phyloP scores from a whole-genome alignment of 805 yeast genomes.

The Wickerhamomyces pijperi region DNA sequence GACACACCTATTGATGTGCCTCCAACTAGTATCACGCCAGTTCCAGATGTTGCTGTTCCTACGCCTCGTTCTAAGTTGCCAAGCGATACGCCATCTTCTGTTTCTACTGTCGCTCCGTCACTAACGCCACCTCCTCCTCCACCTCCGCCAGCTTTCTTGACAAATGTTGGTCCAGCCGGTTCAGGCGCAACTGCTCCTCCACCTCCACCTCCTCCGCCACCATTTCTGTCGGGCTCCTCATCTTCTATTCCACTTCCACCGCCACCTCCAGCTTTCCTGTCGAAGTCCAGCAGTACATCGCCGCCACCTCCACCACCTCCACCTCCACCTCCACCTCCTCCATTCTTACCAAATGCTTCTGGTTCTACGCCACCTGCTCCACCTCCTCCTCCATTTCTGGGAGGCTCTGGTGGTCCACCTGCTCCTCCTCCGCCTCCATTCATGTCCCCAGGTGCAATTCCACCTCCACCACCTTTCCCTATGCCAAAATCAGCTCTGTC shows the following conservation, averaged over 20 bases:
- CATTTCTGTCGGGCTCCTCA: constrained; percentile 17
- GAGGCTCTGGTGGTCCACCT: constrained; percentile 4
- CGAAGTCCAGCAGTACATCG: background rate
- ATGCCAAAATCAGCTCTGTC: constrained; percentile 8
- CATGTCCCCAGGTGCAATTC: constrained; percentile 3
- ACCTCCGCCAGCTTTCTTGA: constrained; percentile 11
- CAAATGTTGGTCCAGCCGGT: constrained; percentile 7
- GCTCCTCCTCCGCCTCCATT: constrained; percentile 12
- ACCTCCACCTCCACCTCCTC: constrained; percentile 9
- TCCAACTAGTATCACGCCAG: constrained; percentile 8
- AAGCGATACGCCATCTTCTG: constrained; percentile 9
- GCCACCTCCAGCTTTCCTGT: constrained; percentile 3
- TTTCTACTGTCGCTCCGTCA: constrained; percentile 20
- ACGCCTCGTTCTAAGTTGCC: too few species aligned
- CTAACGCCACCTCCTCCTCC: constrained; percentile 13
- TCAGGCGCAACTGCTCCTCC: constrained; percentile 23
- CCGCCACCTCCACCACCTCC: constrained; percentile 6
- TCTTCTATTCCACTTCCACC: constrained; percentile 21
- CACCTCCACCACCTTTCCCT: constrained; percentile 10
- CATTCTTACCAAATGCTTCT: background rate
- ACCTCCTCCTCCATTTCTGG: constrained; percentile 4
- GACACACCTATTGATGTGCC: constrained; percentile 5
- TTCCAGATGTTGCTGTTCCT: constrained; percentile 25
- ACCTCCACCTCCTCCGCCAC: constrained; percentile 22
- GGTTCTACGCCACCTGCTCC: constrained; percentile 18